Conservation (phyloP, 2,329 filamentous ascomycete genomes). For the Bipolaris bicolor region DNA sequence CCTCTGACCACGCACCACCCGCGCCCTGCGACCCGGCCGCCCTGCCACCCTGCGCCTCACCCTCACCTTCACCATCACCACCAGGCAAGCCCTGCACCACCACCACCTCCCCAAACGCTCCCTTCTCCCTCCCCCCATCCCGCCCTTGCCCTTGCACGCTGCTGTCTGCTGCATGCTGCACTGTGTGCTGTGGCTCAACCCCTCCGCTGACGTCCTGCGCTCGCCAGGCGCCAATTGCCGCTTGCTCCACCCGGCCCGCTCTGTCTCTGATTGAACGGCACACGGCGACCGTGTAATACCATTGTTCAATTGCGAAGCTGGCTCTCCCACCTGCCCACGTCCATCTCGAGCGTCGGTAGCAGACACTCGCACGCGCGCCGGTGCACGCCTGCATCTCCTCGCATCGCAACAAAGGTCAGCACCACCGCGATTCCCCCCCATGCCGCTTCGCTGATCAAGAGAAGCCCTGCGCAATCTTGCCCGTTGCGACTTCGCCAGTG, state of each 20-base stretch:
- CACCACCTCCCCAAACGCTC: constrained; percentile 6
- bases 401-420: constrained; percentile 30
- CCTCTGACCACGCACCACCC: constrained; percentile 7
- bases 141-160: constrained; percentile 1
- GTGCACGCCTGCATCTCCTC: constrained; percentile 12
- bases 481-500: not conserved
- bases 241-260: constrained; percentile 16
- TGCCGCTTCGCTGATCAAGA: constrained; percentile 2
- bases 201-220: constrained; percentile 4
- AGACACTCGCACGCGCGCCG: constrained; percentile 17
- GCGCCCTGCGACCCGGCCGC: constrained; percentile 5
- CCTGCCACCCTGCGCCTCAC: constrained; percentile 8
- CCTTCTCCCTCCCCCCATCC: not conserved
- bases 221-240: not conserved
- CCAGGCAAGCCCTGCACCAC: constrained; percentile 7
- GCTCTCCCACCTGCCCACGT: constrained; percentile 16
- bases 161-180: not conserved
- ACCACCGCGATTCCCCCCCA: constrained; percentile 1
- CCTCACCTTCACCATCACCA: not conserved
- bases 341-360: constrained; percentile 18
- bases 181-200: constrained; percentile 3
- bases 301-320: constrained; percentile 26
- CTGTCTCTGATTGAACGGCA: constrained; percentile 15
- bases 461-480: not conserved
- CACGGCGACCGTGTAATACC: constrained; percentile 10